phyloP scores from a whole-genome alignment of 805 yeast species.

The Schwanniomyces polymorphus region DNA sequence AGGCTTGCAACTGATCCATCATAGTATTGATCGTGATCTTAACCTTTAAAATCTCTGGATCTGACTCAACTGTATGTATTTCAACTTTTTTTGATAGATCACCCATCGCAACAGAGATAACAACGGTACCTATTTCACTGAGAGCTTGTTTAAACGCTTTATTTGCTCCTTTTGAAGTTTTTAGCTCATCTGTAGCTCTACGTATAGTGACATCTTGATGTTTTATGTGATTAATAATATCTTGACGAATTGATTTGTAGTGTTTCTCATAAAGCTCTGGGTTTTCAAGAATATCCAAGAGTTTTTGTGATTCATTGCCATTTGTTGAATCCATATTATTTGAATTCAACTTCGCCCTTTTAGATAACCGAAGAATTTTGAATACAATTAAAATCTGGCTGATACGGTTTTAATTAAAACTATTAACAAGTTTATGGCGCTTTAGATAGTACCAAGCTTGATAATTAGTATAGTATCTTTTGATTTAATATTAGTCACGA shows the following conservation, averaged over 20 bases:
- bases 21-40: slow-evolving; percentile 81
- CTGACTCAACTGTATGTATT: slow-evolving; percentile 67
- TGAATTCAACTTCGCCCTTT: slow-evolving; percentile 13
- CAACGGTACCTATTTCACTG: slow-evolving; percentile 81
- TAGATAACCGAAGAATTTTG: slow-evolving; percentile 17
- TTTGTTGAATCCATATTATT: slow-evolving; percentile 1
- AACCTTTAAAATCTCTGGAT: slow-evolving; percentile 77
- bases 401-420: background rate
- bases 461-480: background rate
- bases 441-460: background rate
- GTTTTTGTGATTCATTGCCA: slow-evolving; percentile 31
- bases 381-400: background rate
- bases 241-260: slow-evolving; percentile 29
- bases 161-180: slow-evolving; percentile 52
- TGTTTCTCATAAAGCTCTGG: slow-evolving; percentile 32
- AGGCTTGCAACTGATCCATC: slow-evolving; percentile 85
- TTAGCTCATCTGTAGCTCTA: slow-evolving; percentile 29
- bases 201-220: slow-evolving; percentile 28
- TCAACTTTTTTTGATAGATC: slow-evolving; percentile 80
- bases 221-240: slow-evolving; percentile 25
- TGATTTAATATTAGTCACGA: background rate
- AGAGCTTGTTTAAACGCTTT: slow-evolving; percentile 71
- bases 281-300: slow-evolving; percentile 38
- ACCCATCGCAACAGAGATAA: slow-evolving; percentile 86
- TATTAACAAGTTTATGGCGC: background rate